Percentiles rank a stretch among this genome's conserved stretches.
Conservation (phyloP, 2,329 filamentous ascomycete genomes). For the Venturia oleaginea region DNA sequence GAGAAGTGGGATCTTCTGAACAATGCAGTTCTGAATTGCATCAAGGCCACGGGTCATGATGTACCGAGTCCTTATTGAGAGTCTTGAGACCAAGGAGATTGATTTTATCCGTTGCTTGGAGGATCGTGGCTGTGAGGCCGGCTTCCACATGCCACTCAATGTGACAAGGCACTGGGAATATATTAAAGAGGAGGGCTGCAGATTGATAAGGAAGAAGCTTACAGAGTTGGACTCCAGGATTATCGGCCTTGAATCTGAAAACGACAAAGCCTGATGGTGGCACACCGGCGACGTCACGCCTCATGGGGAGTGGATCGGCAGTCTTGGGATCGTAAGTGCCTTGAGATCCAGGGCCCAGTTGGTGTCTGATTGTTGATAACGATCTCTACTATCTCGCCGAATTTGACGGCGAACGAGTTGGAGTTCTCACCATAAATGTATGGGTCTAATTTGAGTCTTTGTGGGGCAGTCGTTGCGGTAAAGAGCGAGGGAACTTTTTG, state of each 20-base stretch:
- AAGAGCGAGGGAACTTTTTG: conserved; percentile 76
- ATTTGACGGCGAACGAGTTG: conserved; percentile 45
- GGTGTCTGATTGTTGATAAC: conserved; percentile 65
- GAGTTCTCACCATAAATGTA: conserved; percentile 43
- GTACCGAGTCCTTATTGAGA: conserved; percentile 33
- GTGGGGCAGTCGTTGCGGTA: conserved; percentile 55
- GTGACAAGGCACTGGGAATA: conserved; percentile 17
- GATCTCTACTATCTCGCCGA: conserved; percentile 59
- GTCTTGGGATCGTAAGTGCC: conserved; percentile 22
- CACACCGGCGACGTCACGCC: conserved; percentile 46
- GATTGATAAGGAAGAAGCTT: not conserved
- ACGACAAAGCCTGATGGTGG: conserved; percentile 47
- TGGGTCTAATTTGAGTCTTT: conserved; percentile 29
- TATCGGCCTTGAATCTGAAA: conserved; percentile 46
- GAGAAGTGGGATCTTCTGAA: conserved; percentile 38
- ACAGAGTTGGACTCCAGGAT: conserved; percentile 30
- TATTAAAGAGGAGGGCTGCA: too few relatives aligned
- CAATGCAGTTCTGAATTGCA: conserved; percentile 51
- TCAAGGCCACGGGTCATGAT: conserved; percentile 39
- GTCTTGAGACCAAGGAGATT: conserved; percentile 36
- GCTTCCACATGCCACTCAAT: conserved; percentile 39
- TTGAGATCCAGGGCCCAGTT: conserved; percentile 38
- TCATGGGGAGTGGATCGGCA: conserved; percentile 31
- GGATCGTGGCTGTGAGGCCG: conserved; percentile 42
- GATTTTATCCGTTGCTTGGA: conserved; percentile 46